Evolutionary conservation across 331 rosid species (phyloP).

Genomic region (Stylosanthes scabra): DNA sequence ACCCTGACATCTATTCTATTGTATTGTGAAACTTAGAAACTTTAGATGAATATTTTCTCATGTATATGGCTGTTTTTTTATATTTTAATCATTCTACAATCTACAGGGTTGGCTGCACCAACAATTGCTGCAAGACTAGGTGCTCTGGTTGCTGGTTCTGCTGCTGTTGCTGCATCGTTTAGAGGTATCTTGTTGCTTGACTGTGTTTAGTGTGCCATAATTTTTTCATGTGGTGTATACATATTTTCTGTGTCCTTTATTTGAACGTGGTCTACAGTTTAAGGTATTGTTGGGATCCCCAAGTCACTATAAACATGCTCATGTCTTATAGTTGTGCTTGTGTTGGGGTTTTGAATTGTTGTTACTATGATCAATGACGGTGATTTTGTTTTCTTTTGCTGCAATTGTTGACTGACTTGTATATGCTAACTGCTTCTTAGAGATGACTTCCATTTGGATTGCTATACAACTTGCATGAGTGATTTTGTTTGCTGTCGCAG

Average conservation of each 20-base stretch:
- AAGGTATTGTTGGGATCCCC: conserved; percentile 15
- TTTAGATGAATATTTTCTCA: conserved; percentile 19
- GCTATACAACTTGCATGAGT: not conserved
- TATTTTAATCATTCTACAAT: conserved; percentile 51
- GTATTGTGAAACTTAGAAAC: conserved; percentile 20
- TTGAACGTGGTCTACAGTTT: conserved; percentile 25
- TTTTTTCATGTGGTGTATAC: conserved; percentile 2
- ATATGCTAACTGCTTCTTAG: conserved; percentile 22
- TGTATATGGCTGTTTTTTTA: conserved; percentile 29
- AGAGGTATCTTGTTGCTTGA: conserved; percentile 64
- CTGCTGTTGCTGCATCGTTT: conserved; percentile 99
- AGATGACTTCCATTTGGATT: conserved; percentile 13
- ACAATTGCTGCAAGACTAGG: conserved; percentile 93
- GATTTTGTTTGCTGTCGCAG: conserved; percentile 15
- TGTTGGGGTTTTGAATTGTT: conserved; percentile 12
- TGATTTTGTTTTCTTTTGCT: conserved; percentile 14
- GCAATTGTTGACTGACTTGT: conserved; percentile 12
- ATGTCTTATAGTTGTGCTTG: conserved; percentile 27
- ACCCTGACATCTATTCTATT: conserved; percentile 25
- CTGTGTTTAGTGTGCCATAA: conserved; percentile 28
- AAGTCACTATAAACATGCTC: conserved; percentile 15
- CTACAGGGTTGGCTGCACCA: conserved; percentile 99
- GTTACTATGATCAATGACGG: not conserved
- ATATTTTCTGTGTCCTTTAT: conserved; percentile 4
- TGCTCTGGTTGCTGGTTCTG: conserved; percentile 93